Evolutionary conservation across 2,329 filamentous ascomycete species (phyloP), one percentile per base, ranked within the genome.

Genomic region (Arthroderma sp.): DNA sequence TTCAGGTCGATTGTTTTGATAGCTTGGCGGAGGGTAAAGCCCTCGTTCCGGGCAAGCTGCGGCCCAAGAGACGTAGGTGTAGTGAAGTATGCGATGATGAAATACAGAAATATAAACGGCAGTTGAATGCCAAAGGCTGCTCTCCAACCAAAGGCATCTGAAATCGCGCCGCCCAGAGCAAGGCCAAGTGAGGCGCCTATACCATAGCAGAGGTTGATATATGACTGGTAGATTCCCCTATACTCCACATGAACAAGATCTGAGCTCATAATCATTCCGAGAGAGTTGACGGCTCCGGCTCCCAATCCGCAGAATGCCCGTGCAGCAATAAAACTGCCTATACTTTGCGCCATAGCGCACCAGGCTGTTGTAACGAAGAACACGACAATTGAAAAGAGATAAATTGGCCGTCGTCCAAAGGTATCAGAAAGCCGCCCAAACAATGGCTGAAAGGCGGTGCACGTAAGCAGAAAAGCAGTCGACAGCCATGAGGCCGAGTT

Each of bases 401-500:
- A 86, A 0, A 83, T 70, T 15, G 72, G 70, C 52, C 80, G 83
- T 38, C 83, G 69, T 7, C 84, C 83, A 47, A 87, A 64, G 0
- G 80, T 78, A 61, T 89, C 84, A 1, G 82, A 86, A 1, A 87
- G 59, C 2, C 84, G 74, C 3, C 83, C 84, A 50, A 85, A 75
- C 1, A 89, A 65, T 0, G 85, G 83, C 61, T 87, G 81, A 46
- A 85, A 81, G 27, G 80, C 77, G 1, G 83, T 87, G 3, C 78
- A 83, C 0, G 84, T 86, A 33, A 91, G 70, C 32, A 89, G 63
- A 51, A 87, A 89, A 0, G 82, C 77, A 0, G 84, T 89, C 1
- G 83, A 86, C 4, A 89, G 70, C 85, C 85, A 91, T 1, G 83
- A 86, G 3, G 85, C 85, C 39, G 78, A 78, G 60, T 89, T 86